Percentiles rank a stretch among this genome's conserved stretches.
Evolutionary conservation across 1,139 yeast species (phyloP).

Genomic region (Kodamaea arcana): DNA sequence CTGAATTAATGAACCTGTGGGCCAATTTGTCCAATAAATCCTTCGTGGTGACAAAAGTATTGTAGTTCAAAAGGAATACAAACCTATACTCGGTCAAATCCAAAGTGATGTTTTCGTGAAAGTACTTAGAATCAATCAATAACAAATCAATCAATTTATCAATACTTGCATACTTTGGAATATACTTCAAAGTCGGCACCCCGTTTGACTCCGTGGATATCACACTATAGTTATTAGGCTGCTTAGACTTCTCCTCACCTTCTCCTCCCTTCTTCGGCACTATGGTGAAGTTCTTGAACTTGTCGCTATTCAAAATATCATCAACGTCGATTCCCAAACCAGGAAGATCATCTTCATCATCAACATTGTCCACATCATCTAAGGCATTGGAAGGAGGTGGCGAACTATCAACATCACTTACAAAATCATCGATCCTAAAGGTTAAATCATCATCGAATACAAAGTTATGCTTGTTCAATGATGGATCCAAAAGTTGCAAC

Average conservation of each 20-base stretch:
- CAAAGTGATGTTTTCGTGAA: constrained; percentile 34
- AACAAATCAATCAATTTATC: constrained; percentile 42
- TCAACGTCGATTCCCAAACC: constrained; percentile 47
- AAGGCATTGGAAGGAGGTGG: constrained; percentile 16
- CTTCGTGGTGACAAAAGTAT: constrained; percentile 39
- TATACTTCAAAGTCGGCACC: constrained; percentile 18
- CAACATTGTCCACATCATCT: constrained; percentile 29
- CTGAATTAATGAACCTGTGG: constrained; percentile 42
- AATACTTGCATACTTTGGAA: constrained; percentile 41
- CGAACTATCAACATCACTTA: constrained; percentile 27
- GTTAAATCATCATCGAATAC: constrained; percentile 32
- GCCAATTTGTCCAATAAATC: constrained; percentile 42
- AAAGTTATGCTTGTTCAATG: constrained; percentile 25
- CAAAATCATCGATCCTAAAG: constrained; percentile 40
- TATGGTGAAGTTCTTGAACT: constrained; percentile 33
- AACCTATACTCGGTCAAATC: constrained; percentile 43
- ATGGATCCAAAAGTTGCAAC: constrained; percentile 17
- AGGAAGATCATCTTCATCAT: constrained; percentile 36
- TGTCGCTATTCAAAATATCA: constrained; percentile 40
- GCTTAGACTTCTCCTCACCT: constrained; percentile 3
- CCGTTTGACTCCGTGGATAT: constrained; percentile 12
- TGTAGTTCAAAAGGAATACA: constrained; percentile 42
- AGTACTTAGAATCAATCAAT: constrained; percentile 36
- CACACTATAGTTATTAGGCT: constrained; percentile 13
- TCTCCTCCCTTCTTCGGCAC: neutral